These are phyloP conservation scores for Blastocystis sp. DNA, from an alignment of 352 stramenopile species.

Conservation along the genomic window DNA sequence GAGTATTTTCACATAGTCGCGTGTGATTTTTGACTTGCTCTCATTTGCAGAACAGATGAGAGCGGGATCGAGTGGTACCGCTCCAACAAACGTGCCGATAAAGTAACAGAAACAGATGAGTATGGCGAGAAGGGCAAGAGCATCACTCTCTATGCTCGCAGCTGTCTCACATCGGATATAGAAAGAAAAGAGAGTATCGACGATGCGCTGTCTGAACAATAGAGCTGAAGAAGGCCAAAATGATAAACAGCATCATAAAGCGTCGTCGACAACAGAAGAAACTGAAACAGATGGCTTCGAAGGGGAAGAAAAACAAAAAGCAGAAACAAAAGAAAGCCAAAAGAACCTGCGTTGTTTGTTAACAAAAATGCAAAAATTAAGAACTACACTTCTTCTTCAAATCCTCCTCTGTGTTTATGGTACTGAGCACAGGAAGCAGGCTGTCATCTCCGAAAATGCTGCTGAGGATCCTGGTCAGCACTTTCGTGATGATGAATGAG, in stretches of 20 bases:
- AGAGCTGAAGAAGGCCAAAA: conserved; percentile 40
- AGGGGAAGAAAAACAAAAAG: background rate
- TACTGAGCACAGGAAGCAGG: background rate
- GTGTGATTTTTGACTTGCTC: background rate
- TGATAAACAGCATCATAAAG: conserved; percentile 48
- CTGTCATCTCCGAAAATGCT: background rate
- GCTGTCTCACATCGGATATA: conserved; percentile 22
- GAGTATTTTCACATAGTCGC: background rate
- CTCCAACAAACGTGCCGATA: background rate
- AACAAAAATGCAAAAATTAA: background rate
- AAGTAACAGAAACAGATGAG: background rate
- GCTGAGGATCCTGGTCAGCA: no score
- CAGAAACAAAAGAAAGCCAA: background rate
- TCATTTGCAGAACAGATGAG: conserved; percentile 3
- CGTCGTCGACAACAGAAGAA: background rate
- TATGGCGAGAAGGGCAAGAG: conserved; percentile 44
- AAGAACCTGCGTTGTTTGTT: conserved; percentile 16
- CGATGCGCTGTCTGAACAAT: background rate
- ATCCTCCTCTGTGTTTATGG: background rate
- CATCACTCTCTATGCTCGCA: background rate
- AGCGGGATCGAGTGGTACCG: conserved; percentile 34
- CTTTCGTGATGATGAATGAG: no score
- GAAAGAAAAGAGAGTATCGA: background rate
- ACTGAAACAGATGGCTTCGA: background rate
- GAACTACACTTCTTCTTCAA: background rate